A percentile compares a stretch with the other conserved stretches of the same genome.
These are phyloP conservation scores for Cercospora sojina DNA, from an alignment of 2,329 filamentous ascomycete genomes.

Conservation along the genomic window DNA sequence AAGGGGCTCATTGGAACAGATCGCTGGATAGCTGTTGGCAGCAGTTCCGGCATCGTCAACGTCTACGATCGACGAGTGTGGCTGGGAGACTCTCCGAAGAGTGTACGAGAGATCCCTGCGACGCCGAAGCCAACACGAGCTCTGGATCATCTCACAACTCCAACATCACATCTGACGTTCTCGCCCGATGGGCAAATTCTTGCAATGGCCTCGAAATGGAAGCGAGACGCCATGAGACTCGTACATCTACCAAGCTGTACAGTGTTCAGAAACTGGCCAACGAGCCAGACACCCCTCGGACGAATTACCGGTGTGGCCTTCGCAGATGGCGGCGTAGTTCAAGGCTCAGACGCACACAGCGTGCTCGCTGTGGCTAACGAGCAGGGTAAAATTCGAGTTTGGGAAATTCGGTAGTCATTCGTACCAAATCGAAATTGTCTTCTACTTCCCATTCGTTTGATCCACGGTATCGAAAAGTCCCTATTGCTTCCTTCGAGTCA, in stretches of 20 bases:
- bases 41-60: constrained; percentile 84
- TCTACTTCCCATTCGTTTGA: neutral
- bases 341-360: constrained; percentile 42
- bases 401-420: constrained; percentile 64
- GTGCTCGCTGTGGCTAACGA: constrained; percentile 86
- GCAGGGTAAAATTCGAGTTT: constrained; percentile 79
- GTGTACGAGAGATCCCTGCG: constrained; percentile 52
- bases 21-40: constrained; percentile 85
- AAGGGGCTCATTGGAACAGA: constrained; percentile 68
- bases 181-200: constrained; percentile 87
- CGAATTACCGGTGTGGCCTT: constrained; percentile 64
- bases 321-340: constrained; percentile 41
- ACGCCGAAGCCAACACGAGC: constrained; percentile 69
- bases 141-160: constrained; percentile 84
- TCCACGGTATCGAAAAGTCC: neutral
- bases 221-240: constrained; percentile 81
- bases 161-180: constrained; percentile 76
- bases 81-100: constrained; percentile 29
- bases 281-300: constrained; percentile 81
- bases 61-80: constrained; percentile 81
- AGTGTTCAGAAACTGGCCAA: constrained; percentile 97
- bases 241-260: constrained; percentile 90
- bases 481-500: neutral
- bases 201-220: constrained; percentile 80
- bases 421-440: neutral